Evolutionary conservation across 2,329 filamentous ascomycete genomes (phyloP).

Genomic region (Fusarium heterosporum): DNA sequence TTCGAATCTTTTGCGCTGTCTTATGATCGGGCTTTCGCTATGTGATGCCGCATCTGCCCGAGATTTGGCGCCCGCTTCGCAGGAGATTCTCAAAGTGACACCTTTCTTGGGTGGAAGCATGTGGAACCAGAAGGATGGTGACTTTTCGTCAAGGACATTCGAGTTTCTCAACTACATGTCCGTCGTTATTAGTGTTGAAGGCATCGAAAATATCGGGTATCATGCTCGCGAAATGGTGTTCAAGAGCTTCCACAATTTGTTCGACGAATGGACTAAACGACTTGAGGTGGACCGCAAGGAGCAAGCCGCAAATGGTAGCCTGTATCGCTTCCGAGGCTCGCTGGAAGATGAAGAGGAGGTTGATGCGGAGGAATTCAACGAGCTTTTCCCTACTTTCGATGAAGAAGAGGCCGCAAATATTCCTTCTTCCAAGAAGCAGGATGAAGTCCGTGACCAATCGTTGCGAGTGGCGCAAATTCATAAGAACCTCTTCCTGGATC

Average conservation of each 20-base stretch:
- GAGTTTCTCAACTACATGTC: slow-evolving; percentile 56
- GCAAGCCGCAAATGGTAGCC: slow-evolving; percentile 76
- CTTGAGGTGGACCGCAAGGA: slow-evolving; percentile 81
- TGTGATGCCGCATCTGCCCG: slow-evolving; percentile 59
- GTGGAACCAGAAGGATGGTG: slow-evolving; percentile 43
- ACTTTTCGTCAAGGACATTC: slow-evolving; percentile 51
- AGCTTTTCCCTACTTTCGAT: slow-evolving; percentile 85
- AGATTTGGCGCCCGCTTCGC: slow-evolving; percentile 52
- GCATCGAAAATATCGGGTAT: slow-evolving; percentile 54
- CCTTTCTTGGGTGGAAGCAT: slow-evolving; percentile 68
- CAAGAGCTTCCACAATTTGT: slow-evolving; percentile 77
- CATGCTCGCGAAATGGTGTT: slow-evolving; percentile 67
- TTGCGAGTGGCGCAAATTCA: slow-evolving; percentile 72
- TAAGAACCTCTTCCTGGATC: slow-evolving; percentile 61
- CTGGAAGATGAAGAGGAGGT: slow-evolving; percentile 80
- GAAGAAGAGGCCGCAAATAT: slow-evolving; percentile 59
- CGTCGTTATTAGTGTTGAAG: slow-evolving; percentile 60
- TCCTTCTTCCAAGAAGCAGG: slow-evolving; percentile 49
- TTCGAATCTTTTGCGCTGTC: slow-evolving; percentile 80
- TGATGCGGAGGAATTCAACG: slow-evolving; percentile 78
- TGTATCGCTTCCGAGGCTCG: slow-evolving; percentile 87
- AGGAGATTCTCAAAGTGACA: slow-evolving; percentile 58
- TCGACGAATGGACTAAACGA: slow-evolving; percentile 82
- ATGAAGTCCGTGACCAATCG: slow-evolving; percentile 66
- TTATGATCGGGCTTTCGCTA: slow-evolving; percentile 80